Base-by-base conservation (phyloP, 2,329 filamentous ascomycete genomes). In the Sclerotinia spermophila region DNA sequence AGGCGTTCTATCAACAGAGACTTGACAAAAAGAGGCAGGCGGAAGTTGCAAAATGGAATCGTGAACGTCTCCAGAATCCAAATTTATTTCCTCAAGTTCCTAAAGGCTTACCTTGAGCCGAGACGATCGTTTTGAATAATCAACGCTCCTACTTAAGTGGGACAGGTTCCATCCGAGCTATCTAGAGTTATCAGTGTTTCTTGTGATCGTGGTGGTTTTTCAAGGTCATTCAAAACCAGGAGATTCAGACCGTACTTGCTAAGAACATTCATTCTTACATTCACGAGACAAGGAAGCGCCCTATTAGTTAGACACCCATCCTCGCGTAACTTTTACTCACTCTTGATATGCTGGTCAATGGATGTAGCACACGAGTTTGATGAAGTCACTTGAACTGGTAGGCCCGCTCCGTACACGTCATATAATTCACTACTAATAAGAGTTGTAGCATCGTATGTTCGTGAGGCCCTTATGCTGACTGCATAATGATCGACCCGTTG, bases 1-100 rank as follows among this genome's bases (percentile, higher is more conserved):
- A 90, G 92, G 86, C 89, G 38, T 97, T 99, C 81, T 96, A 93
- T 79, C 91, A 95, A 76, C 92, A 94, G 82, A 89, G 96, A 24
- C 79, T 97, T 66, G 89, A 93, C 79, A 91, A 91, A 78, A 90
- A 94, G 78, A 87, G 90, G 58, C 91, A 92, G 79, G 86, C 87
- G n/a, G 92, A 96, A 78, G 84, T 90, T 68, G 91, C 93, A 17
- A 96, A 90, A 81, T 86, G 92, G 67, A 96, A 95, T 77, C 88
- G 90, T 58, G 93, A 97, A 79, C 88, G 93, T 59, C 81, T 97
- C 72, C 90, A 88, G 73, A 91, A 94, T 78, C 92, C 93, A 1
- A 87, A 86, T 38, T 87, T 91, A 71, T 98, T 98, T 78, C 96
- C 96, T 1, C 91, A 92, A 56, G 93, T 96, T 1, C 95, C 95